Evolutionary conservation across 495 filamentous ascomycete species (phyloP).

Genomic region (Tuber melanosporum): DNA sequence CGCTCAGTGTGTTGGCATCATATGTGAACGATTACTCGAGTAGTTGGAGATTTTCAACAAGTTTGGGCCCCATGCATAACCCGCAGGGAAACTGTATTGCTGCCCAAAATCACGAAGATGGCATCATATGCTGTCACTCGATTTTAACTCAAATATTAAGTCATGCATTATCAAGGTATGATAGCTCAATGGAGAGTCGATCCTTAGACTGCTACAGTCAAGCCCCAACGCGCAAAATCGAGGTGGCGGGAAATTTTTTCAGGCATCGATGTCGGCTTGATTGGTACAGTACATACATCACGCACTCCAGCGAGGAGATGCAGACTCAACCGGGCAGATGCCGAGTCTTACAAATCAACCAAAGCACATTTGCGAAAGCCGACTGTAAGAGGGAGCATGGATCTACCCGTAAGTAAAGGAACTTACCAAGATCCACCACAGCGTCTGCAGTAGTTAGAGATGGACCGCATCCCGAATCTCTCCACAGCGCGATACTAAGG

Average conservation of each 20-base stretch:
- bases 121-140: background rate
- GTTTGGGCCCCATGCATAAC: background rate
- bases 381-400: background rate
- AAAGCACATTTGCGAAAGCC: background rate
- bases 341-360: background rate
- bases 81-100: background rate
- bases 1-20: no score
- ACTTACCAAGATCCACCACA: background rate
- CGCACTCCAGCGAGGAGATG: background rate
- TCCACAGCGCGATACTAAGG: background rate
- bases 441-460: background rate
- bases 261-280: background rate
- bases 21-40: background rate
- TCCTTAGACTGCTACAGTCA: background rate
- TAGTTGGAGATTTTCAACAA: background rate
- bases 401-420: background rate
- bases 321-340: background rate
- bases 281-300: background rate
- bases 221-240: background rate
- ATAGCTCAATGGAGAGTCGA: background rate
- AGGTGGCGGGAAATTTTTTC: background rate
- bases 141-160: background rate
- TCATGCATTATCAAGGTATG: background rate
- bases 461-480: background rate
- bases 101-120: no score